Evolutionary conservation across 257 asterid genomes (phyloP), one percentile per base, ranked within the genome.

Genomic region (Nicotiana obtusifolia): DNA sequence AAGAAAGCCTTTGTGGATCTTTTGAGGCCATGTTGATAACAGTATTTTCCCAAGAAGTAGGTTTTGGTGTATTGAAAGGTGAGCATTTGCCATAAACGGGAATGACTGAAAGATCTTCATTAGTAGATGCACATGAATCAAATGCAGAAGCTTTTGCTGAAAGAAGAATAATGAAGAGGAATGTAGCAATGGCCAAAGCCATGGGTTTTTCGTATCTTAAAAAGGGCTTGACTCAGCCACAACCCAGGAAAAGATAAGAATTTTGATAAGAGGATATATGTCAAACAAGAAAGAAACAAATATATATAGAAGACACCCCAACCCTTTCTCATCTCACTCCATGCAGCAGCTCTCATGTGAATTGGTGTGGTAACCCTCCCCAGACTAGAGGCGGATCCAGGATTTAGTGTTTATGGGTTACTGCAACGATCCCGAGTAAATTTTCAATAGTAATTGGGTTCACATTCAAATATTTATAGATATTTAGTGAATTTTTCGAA

Each of bases 21-120:
- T 57, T 83, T 2, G 92, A 83, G 75, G 98, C 99, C 99, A 93
- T 88, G 87, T 85, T 78, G 16, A 91, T 83, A 76, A 95, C 84
- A 0, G 90, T 91, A 81, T 82, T 86, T 82, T 84, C 64, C 97
- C 92, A 85, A 35, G 95, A 85, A 62, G 92, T 16, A 31, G 90
- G 91, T 10, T 90, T 87, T 56, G 90, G 87, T 6, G 90, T 41
- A 88, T 79, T 60, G 84, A 95, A 93, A 3, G 99, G 97, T 8
- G 98, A 93, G 91, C 98, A 91, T 88, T 90, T 92, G 54, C 95
- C 95, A 56, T 89, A 89, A n/a, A 92, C 89, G 86, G 86, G 97
- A 84, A 90, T 80, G 65, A 95, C 64, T 49, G 98, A 91, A 64
- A 92, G 93, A 59, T 93, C 94, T 22, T 60, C 82, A 26, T 76